A percentile compares a stretch with the other conserved stretches of the same genome.
These are phyloP conservation scores for Sphagnum contortum DNA, from an alignment of 225 moss, liverwort and hornwort species.

Conservation along the genomic window DNA sequence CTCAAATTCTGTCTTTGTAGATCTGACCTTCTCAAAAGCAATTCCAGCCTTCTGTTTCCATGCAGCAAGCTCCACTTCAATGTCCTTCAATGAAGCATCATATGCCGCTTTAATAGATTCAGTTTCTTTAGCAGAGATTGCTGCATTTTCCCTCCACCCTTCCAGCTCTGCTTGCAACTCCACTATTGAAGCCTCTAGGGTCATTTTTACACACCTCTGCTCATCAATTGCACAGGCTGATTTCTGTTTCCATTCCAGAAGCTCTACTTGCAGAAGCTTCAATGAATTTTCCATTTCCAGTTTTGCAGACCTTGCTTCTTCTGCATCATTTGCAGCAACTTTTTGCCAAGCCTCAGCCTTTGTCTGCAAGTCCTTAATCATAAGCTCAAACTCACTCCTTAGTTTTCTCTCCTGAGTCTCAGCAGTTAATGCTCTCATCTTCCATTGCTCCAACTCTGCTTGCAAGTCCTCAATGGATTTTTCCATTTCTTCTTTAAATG, in stretches of 20 bases:
- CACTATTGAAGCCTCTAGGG: slow-evolving; percentile 29
- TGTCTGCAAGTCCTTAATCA: slow-evolving; percentile 19
- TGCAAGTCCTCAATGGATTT: slow-evolving; percentile 14
- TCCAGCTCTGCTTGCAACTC: slow-evolving; percentile 48
- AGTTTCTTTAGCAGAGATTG: slow-evolving; percentile 23
- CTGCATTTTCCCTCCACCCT: slow-evolving; percentile 36
- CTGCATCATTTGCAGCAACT: slow-evolving; percentile 6
- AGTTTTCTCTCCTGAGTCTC: slow-evolving; percentile 13
- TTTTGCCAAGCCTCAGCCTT: slow-evolving; percentile 20
- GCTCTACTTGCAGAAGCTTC: slow-evolving; percentile 28
- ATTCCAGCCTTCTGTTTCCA: slow-evolving; percentile 6
- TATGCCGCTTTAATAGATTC: slow-evolving; percentile 16
- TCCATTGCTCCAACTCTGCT: slow-evolving; percentile 33
- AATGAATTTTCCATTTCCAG: slow-evolving; percentile 13
- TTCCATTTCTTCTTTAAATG: slow-evolving; percentile 3
- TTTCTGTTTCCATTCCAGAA: slow-evolving; percentile 45
- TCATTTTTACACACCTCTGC: slow-evolving; percentile 14
- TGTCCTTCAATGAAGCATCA: slow-evolving; percentile 7
- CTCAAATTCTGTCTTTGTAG: slow-evolving; percentile 13
- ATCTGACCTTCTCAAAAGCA: slow-evolving; percentile 3
- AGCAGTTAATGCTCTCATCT: slow-evolving; percentile 18
- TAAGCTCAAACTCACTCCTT: slow-evolving; percentile 11
- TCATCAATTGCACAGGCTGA: slow-evolving; percentile 15
- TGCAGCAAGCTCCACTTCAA: slow-evolving; percentile 5
- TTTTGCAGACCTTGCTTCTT: slow-evolving; percentile 10